A percentile compares a stretch with the other conserved stretches of the same genome.
Evolutionary conservation across 2,329 filamentous ascomycete species (phyloP).

Genomic region (Pseudocercospora cruenta): DNA sequence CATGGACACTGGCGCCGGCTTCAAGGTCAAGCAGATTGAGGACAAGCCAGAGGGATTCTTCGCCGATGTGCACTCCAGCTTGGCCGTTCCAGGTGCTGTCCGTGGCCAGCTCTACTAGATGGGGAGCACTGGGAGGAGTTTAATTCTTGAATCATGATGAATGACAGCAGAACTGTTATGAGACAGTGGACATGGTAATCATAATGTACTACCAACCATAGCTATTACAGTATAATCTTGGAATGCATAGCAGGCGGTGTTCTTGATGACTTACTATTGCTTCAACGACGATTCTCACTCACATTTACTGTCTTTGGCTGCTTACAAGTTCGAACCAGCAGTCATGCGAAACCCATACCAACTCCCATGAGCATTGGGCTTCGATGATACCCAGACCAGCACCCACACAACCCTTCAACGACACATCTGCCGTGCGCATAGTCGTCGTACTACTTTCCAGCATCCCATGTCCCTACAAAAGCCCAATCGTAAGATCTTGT

Average conservation of each 20-base stretch:
- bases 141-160: not conserved
- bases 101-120: conserved; percentile 51
- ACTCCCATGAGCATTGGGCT: not conserved
- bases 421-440: not conserved
- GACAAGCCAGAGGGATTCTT: conserved; percentile 56
- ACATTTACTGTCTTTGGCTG: not conserved
- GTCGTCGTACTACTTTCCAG: not conserved
- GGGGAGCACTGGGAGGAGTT: not conserved
- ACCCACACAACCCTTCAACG: not conserved
- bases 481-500: not conserved
- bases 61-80: conserved; percentile 56
- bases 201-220: not conserved
- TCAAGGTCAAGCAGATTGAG: conserved; percentile 57
- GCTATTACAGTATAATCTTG: conserved; percentile 5
- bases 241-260: not conserved
- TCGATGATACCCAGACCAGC: not conserved
- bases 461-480: not conserved
- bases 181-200: not conserved
- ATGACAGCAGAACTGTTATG: not conserved
- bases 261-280: not conserved
- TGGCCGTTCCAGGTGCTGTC: conserved; percentile 56
- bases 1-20: conserved; percentile 52
- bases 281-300: not conserved
- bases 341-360: not conserved
- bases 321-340: not conserved